Evolutionary conservation across 192 early-diverging fungal genomes (phyloP).

Genomic region (Lobosporangium transversale): DNA sequence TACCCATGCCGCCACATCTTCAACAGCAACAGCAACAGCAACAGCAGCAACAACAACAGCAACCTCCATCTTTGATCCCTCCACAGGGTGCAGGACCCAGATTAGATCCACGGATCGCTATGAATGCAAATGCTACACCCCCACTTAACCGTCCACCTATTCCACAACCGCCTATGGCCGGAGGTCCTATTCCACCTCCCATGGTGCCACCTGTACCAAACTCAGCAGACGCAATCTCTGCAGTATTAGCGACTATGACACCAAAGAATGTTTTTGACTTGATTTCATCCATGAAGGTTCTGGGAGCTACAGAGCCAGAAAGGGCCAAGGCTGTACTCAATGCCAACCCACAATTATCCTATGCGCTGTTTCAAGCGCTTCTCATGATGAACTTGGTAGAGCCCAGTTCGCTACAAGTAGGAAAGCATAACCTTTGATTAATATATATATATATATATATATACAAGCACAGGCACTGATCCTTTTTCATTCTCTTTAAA

Average conservation of each 20-base stretch:
- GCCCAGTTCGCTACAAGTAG: conserved; percentile 65
- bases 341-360: conserved; percentile 83
- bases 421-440: neutral
- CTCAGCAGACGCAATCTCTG: conserved; percentile 40
- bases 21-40: too few relatives aligned
- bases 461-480: too few relatives aligned
- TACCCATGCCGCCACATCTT: conserved; percentile 16
- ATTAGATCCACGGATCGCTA: conserved; percentile 30
- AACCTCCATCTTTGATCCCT: conserved; percentile 27
- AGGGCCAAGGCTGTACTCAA: conserved; percentile 72
- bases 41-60: conserved; percentile 28
- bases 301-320: conserved; percentile 64
- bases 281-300: conserved; percentile 46
- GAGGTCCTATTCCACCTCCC: conserved; percentile 15
- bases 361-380: conserved; percentile 87
- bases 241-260: conserved; percentile 46
- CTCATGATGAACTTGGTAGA: conserved; percentile 84
- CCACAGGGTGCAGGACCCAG: conserved; percentile 19
- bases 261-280: conserved; percentile 42
- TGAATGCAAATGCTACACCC: conserved; percentile 3
- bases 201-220: conserved; percentile 7
- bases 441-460: neutral
- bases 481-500: too few relatives aligned
- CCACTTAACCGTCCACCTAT: conserved; percentile 16
- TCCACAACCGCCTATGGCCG: conserved; percentile 10